Evolutionary conservation across 2,329 filamentous ascomycete genomes (phyloP).

Genomic region (Celoporthe dispersa): DNA sequence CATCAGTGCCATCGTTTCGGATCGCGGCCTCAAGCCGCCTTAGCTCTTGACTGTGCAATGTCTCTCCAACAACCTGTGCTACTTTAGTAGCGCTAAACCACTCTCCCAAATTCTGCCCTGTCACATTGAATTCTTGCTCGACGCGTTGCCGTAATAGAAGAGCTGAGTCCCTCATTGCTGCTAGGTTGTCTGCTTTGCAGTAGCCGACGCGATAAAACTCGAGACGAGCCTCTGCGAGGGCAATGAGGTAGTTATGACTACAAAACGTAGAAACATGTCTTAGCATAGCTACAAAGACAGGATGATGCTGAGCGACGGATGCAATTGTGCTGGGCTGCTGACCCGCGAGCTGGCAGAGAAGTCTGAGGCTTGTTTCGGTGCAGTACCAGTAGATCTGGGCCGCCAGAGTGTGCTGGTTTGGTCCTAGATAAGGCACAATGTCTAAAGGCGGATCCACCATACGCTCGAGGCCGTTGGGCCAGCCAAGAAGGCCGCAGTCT

Average conservation of each 20-base stretch:
- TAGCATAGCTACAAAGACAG: slow-evolving; percentile 2
- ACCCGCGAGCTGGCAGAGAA: slow-evolving; percentile 6
- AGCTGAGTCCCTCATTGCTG: background rate
- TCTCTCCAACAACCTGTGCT: background rate
- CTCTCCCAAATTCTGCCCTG: background rate
- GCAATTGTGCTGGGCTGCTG: slow-evolving; percentile 8
- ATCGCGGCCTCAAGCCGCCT: background rate
- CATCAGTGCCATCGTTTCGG: background rate
- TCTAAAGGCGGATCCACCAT: background rate
- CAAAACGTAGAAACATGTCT: slow-evolving; percentile 3
- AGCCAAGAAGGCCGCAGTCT: background rate
- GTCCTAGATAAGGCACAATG: slow-evolving; percentile 15
- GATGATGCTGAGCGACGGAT: slow-evolving; percentile 1
- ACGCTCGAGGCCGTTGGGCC: background rate
- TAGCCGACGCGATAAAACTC: slow-evolving; percentile 9
- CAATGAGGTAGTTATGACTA: slow-evolving; percentile 15
- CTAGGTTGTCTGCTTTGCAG: slow-evolving; percentile 13
- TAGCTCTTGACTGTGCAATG: background rate
- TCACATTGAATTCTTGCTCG: background rate
- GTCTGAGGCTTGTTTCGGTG: slow-evolving; percentile 9
- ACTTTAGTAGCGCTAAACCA: background rate
- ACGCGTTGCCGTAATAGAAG: background rate
- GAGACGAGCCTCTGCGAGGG: slow-evolving; percentile 18
- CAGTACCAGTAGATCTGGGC: slow-evolving; percentile 19
- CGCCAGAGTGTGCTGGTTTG: slow-evolving; percentile 5